phyloP scores from a whole-genome alignment of 1,284 basidiomycete species.

The Tylopilus orsonianus region DNA sequence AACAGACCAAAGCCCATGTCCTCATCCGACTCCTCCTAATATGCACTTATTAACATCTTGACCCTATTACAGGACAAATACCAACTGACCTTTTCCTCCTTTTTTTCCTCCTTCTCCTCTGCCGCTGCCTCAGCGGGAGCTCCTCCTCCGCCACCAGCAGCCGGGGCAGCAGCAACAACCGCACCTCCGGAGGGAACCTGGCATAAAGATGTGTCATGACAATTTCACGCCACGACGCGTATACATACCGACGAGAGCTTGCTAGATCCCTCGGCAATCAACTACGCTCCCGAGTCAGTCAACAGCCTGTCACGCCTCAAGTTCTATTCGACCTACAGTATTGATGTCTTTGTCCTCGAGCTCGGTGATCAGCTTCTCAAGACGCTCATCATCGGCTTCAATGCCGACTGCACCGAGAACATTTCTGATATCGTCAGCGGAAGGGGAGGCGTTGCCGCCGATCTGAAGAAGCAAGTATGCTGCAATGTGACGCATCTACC shows the following conservation, averaged over 20 bases:
- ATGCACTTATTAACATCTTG: conserved; percentile 12
- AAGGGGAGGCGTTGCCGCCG: conserved; percentile 90
- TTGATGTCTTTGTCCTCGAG: conserved; percentile 91
- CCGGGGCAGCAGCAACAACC: conserved; percentile 56
- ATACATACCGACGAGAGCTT: conserved; percentile 91
- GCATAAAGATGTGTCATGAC: conserved; percentile 23
- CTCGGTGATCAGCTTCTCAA: conserved; percentile 88
- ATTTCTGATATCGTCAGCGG: conserved; percentile 87
- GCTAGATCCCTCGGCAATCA: conserved; percentile 90
- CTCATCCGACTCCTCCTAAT: conserved; percentile 85
- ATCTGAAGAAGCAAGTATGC: conserved; percentile 97
- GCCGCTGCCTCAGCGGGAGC: conserved; percentile 65
- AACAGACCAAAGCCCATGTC: conserved; percentile 96
- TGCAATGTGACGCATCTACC: conserved; percentile 94
- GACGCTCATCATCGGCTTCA: conserved; percentile 84
- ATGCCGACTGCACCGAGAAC: conserved; percentile 88
- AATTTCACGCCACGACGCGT: conserved; percentile 23
- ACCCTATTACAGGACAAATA: neutral
- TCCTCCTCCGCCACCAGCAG: conserved; percentile 48
- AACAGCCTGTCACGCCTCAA: neutral
- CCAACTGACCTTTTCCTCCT: conserved; percentile 73
- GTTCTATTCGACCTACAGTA: conserved; percentile 48
- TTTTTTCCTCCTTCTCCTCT: conserved; percentile 69
- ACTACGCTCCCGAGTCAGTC: conserved; percentile 38
- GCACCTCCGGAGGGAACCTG: conserved; percentile 83